Conservation (phyloP, 2,329 filamentous ascomycete genomes). For the Ophiostoma angusticollis region DNA sequence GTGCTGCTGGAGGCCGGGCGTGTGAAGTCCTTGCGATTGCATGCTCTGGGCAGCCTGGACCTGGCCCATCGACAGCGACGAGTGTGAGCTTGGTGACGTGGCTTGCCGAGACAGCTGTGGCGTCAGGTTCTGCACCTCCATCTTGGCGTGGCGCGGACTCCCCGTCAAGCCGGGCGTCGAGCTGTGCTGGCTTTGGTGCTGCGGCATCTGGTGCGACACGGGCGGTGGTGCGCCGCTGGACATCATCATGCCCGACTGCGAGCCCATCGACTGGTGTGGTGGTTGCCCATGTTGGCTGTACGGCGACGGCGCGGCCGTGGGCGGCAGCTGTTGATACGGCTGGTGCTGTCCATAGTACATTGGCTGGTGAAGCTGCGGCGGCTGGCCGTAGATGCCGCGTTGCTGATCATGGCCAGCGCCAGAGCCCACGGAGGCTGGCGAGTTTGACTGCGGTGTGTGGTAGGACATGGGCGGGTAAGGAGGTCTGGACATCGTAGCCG, state of each 20-base stretch:
- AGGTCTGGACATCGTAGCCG: slow-evolving; percentile 58
- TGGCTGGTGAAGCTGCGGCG: slow-evolving; percentile 63
- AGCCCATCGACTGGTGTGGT: slow-evolving; percentile 46
- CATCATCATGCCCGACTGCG: slow-evolving; percentile 55
- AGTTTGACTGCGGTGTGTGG: slow-evolving; percentile 90
- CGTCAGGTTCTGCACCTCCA: slow-evolving; percentile 45
- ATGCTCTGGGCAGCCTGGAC: slow-evolving; percentile 9
- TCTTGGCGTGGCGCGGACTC: slow-evolving; percentile 49
- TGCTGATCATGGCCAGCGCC: slow-evolving; percentile 82
- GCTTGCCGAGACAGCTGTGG: slow-evolving; percentile 48
- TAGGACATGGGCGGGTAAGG: slow-evolving; percentile 82
- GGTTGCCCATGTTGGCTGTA: slow-evolving; percentile 48
- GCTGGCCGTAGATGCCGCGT: slow-evolving; percentile 72
- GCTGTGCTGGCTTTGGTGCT: slow-evolving; percentile 47
- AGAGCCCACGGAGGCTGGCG: slow-evolving; percentile 83
- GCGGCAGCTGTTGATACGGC: slow-evolving; percentile 53
- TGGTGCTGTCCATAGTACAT: slow-evolving; percentile 62
- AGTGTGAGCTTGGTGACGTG: slow-evolving; percentile 18
- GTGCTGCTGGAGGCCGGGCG: slow-evolving; percentile 6
- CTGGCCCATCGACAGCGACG: slow-evolving; percentile 14
- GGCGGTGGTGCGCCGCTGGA: slow-evolving; percentile 37
- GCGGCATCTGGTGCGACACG: slow-evolving; percentile 41
- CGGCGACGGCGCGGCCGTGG: slow-evolving; percentile 46
- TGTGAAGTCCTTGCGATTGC: slow-evolving; percentile 30
- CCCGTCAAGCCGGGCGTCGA: slow-evolving; percentile 43